These are phyloP conservation scores for Saksenaea oblongispora DNA, from an alignment of 371 early-diverging fungal species.

Conservation along the genomic window DNA sequence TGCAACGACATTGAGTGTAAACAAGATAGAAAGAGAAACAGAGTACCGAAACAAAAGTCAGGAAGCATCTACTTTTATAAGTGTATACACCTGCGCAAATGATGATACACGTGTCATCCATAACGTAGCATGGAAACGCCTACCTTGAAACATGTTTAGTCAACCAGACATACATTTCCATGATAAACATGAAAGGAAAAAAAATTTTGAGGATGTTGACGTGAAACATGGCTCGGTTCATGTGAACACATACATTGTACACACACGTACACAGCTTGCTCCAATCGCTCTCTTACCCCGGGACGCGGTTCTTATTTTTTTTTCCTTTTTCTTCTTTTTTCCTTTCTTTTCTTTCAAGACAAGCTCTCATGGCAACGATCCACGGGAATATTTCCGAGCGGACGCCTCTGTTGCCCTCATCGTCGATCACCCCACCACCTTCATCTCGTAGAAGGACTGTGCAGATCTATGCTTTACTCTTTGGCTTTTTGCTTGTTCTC, in stretches of 20 bases:
- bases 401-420: constrained; percentile 10
- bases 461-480: constrained; percentile 19
- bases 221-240: background rate
- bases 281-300: background rate
- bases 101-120: background rate
- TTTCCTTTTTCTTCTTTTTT: background rate
- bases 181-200: background rate
- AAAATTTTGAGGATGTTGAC: background rate
- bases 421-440: background rate
- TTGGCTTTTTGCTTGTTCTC: constrained; percentile 21
- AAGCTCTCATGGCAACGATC: background rate
- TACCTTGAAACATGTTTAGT: background rate
- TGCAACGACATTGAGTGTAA: constrained; percentile 18
- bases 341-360: background rate
- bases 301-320: background rate
- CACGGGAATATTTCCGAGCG: constrained; percentile 8
- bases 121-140: background rate
- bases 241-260: background rate
- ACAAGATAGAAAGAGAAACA: background rate
- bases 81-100: background rate
- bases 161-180: background rate
- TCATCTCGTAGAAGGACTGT: background rate
- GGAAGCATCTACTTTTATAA: background rate
- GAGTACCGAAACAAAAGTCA: background rate
- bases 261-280: background rate